Evolutionary conservation across 2,329 filamentous ascomycete species (phyloP), one percentile per base, ranked within the genome.

Genomic region (Penicillium rolfsii): DNA sequence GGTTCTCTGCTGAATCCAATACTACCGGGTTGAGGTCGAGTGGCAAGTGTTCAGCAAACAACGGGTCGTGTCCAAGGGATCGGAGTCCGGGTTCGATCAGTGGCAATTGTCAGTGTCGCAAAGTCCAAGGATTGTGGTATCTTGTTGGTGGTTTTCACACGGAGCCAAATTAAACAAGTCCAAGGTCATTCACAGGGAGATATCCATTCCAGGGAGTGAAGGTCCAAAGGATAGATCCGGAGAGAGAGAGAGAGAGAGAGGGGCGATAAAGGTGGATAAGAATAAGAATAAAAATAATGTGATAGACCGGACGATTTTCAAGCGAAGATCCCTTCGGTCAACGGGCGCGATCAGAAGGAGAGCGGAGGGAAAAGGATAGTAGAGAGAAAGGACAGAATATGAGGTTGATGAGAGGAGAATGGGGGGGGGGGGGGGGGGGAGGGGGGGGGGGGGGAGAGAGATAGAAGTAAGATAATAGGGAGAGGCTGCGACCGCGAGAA

Each of bases 141-240:
- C 19, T 24, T 28, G 14, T 11, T 16, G 24, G 6, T n/a, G 26
- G 50, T 33, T 14, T 33, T 52, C 16, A 40, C 46, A 50, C 30
- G 9, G 45, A 19, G 56, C 56, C 59, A 61, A 36, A 36, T 36
- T 55, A 61, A 57, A 19, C 58, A 57, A 19, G 9, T 60, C 60
- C 54, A 52, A 30, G 59, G 57, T 28, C 50, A 62, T 57, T 64
- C 54, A 64, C 50, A 53, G 52, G 52, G 30, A 56, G 45, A 59
- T 41, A 60, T 62, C 62, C 62, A 64, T 64, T 65, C 52, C 52
- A 30, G 33, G 50, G 50, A 30, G 45, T 19, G 36, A 53, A n/a
- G 14, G 50, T 38, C 33, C 50, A 38, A 38, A 33, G 30, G 30
- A 56, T 43, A 45, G 30, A 60, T 55, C 49, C 35, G 14, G 35